Percentiles rank a stretch among this genome's conserved stretches.
These are phyloP conservation scores for Akanthomyces muscarius DNA, from an alignment of 2,329 filamentous ascomycete genomes.

Conservation along the genomic window DNA sequence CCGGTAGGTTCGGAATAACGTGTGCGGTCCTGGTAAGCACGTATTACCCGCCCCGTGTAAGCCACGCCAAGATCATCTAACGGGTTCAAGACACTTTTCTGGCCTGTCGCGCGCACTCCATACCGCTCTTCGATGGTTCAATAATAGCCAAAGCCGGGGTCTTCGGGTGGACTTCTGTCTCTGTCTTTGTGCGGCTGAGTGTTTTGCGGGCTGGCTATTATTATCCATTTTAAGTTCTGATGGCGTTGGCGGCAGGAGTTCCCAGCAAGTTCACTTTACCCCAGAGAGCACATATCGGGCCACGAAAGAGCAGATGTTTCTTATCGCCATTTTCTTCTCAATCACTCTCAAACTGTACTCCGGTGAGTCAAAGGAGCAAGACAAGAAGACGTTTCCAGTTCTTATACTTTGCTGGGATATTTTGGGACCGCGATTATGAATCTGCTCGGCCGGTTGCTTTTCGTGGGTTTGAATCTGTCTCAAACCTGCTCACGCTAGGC, in stretches of 20 bases:
- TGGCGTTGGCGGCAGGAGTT: too few species aligned
- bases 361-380: neutral
- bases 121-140: neutral
- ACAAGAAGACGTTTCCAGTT: neutral
- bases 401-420: neutral
- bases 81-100: neutral
- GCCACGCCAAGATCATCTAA: neutral
- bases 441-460: neutral
- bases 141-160: too few species aligned
- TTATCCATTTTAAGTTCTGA: too few species aligned
- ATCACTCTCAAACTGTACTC: too few species aligned
- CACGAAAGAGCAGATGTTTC: too few species aligned
- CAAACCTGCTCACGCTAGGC: constrained; percentile 11
- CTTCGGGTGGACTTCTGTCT: too few species aligned
- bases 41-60: neutral
- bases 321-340: too few species aligned
- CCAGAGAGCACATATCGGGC: too few species aligned
- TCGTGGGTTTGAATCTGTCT: neutral
- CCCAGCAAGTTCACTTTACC: too few species aligned
- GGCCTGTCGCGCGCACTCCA: neutral
- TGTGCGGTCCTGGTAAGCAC: neutral
- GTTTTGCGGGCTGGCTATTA: too few species aligned
- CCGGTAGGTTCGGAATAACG: neutral
- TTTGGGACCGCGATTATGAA: neutral
- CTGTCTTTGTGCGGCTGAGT: too few species aligned